Base-by-base conservation (phyloP, 163 green algal genomes). In the Volvox carteri region DNA sequence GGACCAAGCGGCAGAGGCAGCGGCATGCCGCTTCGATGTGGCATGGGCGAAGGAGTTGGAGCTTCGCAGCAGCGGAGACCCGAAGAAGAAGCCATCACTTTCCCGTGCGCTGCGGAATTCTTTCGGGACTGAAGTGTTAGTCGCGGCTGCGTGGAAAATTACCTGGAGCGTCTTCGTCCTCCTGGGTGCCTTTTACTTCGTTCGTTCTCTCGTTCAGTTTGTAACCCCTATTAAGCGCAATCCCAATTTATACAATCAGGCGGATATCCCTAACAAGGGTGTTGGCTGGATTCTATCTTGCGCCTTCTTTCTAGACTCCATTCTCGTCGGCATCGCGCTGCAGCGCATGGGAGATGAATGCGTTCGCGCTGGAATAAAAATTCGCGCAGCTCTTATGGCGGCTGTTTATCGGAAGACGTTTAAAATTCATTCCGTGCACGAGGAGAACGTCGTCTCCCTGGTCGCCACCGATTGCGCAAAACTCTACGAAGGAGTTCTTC, bases 391-490 rank as follows among this genome's bases (percentile, higher is more conserved):
- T 2, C 87, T 95, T 12, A 94, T 94, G 77, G 84, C 91, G 23
- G 87, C 91, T 3, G 79, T 95, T 16, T 94, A 94, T 67, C 84
- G 88, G 14, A 95, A 95, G 78, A 90, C 86, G 30, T 94, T 95
- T 75, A 58, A 46, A 23, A 78, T 94, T n/a, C 50, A 78, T 19
- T 78, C 60, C n/a, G 83, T 92, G 14, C 75, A 90, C 65, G 84
- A 88, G 33, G 87, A 93, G 42, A 94, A 92, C 87, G 84, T 95
- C 9, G 92, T 95, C 0, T 91, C 86, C 18, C 85, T 95, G 39
- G 92, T 95, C 25, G 88, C 91, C 46, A 95, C 90, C 4, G 93
- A 95, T 86, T 95, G 92, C 86, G 87, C 75, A 72, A 95, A 95
- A 90, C 84, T 95, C 33, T 89, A 89, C 33, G 91, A 95, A 44